phyloP scores from a whole-genome alignment of 2,329 filamentous ascomycete species.

The Diaporthe ilicicola region DNA sequence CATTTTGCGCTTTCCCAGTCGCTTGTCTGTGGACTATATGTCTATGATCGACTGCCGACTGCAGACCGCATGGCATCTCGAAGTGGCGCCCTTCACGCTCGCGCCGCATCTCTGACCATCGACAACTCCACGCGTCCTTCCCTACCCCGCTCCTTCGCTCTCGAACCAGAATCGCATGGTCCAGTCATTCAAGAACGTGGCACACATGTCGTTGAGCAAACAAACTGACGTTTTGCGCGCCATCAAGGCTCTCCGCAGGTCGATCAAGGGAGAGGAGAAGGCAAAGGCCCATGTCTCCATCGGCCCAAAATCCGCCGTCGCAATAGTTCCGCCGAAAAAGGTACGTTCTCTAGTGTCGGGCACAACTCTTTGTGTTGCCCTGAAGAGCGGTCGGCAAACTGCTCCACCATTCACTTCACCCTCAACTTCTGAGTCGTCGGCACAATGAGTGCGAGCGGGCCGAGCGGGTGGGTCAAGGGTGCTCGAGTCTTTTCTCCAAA shows the following conservation, averaged over 20 bases:
- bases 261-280: slow-evolving; percentile 89
- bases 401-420: slow-evolving; percentile 7
- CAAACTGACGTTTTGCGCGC: slow-evolving; percentile 54
- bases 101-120: background rate
- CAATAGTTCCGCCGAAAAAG: slow-evolving; percentile 93
- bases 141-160: slow-evolving; percentile 23
- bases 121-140: background rate
- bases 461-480: slow-evolving; percentile 15
- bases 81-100: background rate
- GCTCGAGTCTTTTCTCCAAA: slow-evolving; percentile 23
- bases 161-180: slow-evolving; percentile 9
- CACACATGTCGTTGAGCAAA: slow-evolving; percentile 24
- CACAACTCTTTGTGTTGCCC: background rate
- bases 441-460: slow-evolving; percentile 12
- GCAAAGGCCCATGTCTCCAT: slow-evolving; percentile 75
- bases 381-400: background rate
- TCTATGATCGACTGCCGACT: background rate
- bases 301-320: slow-evolving; percentile 83
- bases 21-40: background rate
- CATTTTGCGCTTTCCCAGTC: background rate
- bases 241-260: slow-evolving; percentile 80
- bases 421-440: slow-evolving; percentile 3
- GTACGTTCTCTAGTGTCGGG: slow-evolving; percentile 55
- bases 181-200: background rate
- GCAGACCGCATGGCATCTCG: background rate